Percentiles rank a stretch among this genome's conserved stretches.
These are phyloP conservation scores for Biscogniauxia mediterranea DNA, from an alignment of 2,329 filamentous ascomycete species.

Conservation along the genomic window DNA sequence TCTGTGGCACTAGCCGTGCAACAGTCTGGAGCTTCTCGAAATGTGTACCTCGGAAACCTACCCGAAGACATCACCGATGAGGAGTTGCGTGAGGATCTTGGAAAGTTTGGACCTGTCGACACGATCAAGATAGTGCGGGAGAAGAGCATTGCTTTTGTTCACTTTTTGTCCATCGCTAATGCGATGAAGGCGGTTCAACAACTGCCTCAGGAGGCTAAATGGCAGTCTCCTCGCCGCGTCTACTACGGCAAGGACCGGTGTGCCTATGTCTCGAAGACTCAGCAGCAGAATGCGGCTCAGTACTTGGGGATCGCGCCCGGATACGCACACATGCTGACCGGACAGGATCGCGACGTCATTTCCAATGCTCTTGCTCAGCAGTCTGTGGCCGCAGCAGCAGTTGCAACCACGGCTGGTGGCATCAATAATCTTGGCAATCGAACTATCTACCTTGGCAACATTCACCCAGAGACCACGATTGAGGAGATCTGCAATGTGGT, in stretches of 20 bases:
- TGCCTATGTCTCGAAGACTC: constrained; percentile 98
- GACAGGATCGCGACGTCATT: constrained; percentile 93
- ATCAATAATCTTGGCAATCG: constrained; percentile 97
- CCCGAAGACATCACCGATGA: constrained; percentile 88
- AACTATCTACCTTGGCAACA: constrained; percentile 97
- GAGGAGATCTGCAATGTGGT: constrained; percentile 99
- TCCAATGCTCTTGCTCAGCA: constrained; percentile 95
- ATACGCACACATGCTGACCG: constrained; percentile 94
- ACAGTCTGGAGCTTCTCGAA: constrained; percentile 93
- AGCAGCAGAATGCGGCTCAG: constrained; percentile 98
- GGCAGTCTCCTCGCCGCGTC: constrained; percentile 91
- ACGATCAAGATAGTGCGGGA: constrained; percentile 97
- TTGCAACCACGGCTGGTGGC: constrained; percentile 92
- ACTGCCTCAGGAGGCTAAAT: constrained; percentile 92
- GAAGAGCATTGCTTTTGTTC: constrained; percentile 96
- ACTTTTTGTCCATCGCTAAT: constrained; percentile 93
- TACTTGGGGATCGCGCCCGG: constrained; percentile 96
- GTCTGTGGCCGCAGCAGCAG: constrained; percentile 92
- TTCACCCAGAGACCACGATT: constrained; percentile 97
- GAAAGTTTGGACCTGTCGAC: constrained; percentile 95
- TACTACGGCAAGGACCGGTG: constrained; percentile 99
- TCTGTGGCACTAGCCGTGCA: constrained; percentile 97
- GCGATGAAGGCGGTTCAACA: constrained; percentile 98
- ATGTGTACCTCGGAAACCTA: constrained; percentile 94
- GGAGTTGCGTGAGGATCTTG: constrained; percentile 88